These are phyloP conservation scores for Fusarium albidum DNA, from an alignment of 2,329 filamentous ascomycete species.

Conservation along the genomic window DNA sequence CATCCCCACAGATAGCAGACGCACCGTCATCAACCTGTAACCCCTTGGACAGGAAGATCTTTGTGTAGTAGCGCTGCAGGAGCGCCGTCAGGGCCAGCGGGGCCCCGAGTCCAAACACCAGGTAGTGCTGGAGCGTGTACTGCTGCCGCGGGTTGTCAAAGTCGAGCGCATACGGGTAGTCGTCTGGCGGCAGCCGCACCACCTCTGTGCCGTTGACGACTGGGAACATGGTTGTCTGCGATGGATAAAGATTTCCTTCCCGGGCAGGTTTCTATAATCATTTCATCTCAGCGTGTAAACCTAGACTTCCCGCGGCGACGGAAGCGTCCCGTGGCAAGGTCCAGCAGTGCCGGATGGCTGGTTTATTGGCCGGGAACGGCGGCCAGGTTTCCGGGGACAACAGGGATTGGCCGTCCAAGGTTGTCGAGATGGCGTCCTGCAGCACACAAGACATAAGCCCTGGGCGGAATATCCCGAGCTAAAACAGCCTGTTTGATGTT, in stretches of 20 bases:
- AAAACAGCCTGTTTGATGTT: no score
- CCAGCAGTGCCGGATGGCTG: no score
- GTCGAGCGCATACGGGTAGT: slow-evolving; percentile 26
- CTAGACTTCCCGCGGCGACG: no score
- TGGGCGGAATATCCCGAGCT: no score
- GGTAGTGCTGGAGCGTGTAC: slow-evolving; percentile 12
- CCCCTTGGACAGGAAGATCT: slow-evolving; percentile 38
- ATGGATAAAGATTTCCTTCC: no score
- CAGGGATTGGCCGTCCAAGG: no score
- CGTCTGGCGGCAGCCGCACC: slow-evolving; percentile 38
- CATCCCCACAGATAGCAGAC: background rate
- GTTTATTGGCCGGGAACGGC: slow-evolving; percentile 3
- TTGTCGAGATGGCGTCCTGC: no score
- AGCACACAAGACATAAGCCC: no score
- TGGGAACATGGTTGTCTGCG: background rate
- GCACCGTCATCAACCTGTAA: slow-evolving; percentile 38
- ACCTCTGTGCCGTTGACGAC: slow-evolving; percentile 33
- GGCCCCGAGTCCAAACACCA: slow-evolving; percentile 39
- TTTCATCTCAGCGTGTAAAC: no score
- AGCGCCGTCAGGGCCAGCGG: slow-evolving; percentile 38
- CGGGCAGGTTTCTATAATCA: no score
- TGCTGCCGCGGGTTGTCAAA: slow-evolving; percentile 21
- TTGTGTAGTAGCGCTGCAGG: slow-evolving; percentile 44
- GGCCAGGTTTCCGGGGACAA: background rate
- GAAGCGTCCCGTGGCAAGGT: no score